Conservation (phyloP, 164 flowering plant species). For the Nymphaea colorata region DNA sequence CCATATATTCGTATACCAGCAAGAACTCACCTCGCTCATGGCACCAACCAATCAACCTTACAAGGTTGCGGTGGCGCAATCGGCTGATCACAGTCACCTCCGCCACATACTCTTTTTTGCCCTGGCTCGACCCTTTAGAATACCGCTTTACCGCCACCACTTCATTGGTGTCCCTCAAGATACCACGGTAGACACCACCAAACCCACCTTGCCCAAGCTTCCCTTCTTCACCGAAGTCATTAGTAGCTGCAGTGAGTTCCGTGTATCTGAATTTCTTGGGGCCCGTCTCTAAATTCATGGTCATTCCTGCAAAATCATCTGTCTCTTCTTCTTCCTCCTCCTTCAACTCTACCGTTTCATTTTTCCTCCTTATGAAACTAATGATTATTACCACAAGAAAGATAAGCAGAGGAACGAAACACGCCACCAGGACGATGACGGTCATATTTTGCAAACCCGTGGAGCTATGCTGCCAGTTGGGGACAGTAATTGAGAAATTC, state of each 20-base stretch:
- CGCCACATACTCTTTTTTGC: constrained; percentile 33
- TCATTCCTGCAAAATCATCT: too few relatives aligned
- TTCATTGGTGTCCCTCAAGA: constrained; percentile 9
- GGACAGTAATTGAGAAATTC: constrained; percentile 4
- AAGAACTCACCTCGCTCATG: constrained; percentile 30
- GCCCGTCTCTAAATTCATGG: constrained; percentile 4
- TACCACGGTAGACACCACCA: constrained; percentile 33
- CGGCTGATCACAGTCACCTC: constrained; percentile 42
- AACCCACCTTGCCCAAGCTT: constrained; percentile 25
- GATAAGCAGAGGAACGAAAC: too few relatives aligned
- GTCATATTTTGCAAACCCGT: too few relatives aligned
- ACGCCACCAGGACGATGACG: too few relatives aligned
- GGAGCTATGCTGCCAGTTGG: too few relatives aligned
- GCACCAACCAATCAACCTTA: constrained; percentile 42
- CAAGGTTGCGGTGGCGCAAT: constrained; percentile 36
- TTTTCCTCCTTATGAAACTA: too few relatives aligned
- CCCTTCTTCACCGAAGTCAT: constrained; percentile 15
- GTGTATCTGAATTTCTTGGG: constrained; percentile 16
- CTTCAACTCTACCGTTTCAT: too few relatives aligned
- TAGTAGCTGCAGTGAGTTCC: constrained; percentile 17
- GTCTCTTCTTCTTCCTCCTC: too few relatives aligned
- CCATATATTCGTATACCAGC: constrained; percentile 42
- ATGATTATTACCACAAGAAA: too few relatives aligned
- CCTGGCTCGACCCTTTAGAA: constrained; percentile 29
- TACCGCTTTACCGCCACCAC: constrained; percentile 28